phyloP scores from a whole-genome alignment of 2,329 filamentous ascomycete genomes.

The Tolypocladium album region DNA sequence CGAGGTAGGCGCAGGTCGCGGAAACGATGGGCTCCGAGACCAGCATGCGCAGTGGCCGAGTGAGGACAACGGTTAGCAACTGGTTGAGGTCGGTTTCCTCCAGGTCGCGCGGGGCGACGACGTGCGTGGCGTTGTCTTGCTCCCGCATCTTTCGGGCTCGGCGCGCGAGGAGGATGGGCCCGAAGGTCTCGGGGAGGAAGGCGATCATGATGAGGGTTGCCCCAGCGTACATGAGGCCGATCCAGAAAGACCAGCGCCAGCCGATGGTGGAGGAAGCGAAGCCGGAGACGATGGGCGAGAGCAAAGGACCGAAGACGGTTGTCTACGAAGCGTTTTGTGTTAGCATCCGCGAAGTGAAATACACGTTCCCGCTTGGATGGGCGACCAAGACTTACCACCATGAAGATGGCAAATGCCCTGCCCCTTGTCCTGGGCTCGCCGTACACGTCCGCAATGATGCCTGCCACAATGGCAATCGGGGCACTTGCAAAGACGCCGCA shows the following conservation, averaged over 20 bases:
- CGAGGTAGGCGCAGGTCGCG: constrained; percentile 58
- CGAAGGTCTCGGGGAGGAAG: constrained; percentile 57
- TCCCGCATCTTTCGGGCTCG: constrained; percentile 48
- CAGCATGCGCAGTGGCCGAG: constrained; percentile 63
- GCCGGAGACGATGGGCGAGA: constrained; percentile 54
- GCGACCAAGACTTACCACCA: constrained; percentile 33
- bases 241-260: constrained; percentile 64
- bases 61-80: constrained; percentile 58
- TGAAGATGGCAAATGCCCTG: constrained; percentile 51
- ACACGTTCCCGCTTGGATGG: neutral
- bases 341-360: neutral
- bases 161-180: constrained; percentile 43
- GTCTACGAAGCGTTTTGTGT: constrained; percentile 21
- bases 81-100: constrained; percentile 46
- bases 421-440: constrained; percentile 38
- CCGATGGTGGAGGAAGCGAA: constrained; percentile 46
- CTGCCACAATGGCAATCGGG: constrained; percentile 48
- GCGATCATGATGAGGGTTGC: constrained; percentile 46
- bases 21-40: constrained; percentile 62
- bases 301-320: constrained; percentile 55
- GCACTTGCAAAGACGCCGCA: constrained; percentile 39
- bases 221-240: constrained; percentile 58
- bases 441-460: constrained; percentile 55
- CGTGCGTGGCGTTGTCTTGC: constrained; percentile 35
- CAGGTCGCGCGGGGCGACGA: constrained; percentile 52